Base-by-base conservation (phyloP, 352 stramenopile species). In the Blastocystis sp. region DNA sequence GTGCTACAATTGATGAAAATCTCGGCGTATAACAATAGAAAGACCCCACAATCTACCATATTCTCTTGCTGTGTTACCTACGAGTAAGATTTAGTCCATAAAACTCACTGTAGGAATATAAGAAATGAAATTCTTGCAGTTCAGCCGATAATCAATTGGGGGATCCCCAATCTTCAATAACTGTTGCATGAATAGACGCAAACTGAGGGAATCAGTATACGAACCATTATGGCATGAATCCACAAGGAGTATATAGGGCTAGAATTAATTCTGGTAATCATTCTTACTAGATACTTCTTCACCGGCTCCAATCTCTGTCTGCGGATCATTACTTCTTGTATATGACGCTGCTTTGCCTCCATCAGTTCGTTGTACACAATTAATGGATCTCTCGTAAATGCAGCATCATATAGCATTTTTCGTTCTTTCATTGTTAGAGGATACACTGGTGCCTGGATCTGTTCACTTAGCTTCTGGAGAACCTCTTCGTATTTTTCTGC, bases 11-110 rank as follows among this genome's bases (percentile, higher is more conserved):
- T 4, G 35, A 84, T 62, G 22, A 84, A 1, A 24, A 22, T 35
- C 73, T 84, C 33, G 9, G 73, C 73, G n/a, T 54, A 84, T 0
- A 84, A 24, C 4, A 84, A 42, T 0, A 64, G 5, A 30, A 66
- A 84, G 1, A 84, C 24, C 11, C 73, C 73, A 44, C 73, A 68
- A 27, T 84, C 73, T 9, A 68, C 73, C 11, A 19, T 37, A 30
- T 84, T 68, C n/a, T 33, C 22, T 19, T 84, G 44, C 33, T 84
- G 73, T 13, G 24, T 66, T 24, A 68, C 53, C 73, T 76, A 76
- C 3, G 6, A 1, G 1, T 76, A 22, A 76, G 5, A 15, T 13
- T 76, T n/a, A 3, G 1, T 19, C 11, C 6, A 15, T 48, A 33
- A 9, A 33, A 37, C 24, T 3, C 33, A 76, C 64, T 17, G 13